phyloP scores from a whole-genome alignment of 768 basidiomycete genomes.

The Trametes gibbosa region DNA sequence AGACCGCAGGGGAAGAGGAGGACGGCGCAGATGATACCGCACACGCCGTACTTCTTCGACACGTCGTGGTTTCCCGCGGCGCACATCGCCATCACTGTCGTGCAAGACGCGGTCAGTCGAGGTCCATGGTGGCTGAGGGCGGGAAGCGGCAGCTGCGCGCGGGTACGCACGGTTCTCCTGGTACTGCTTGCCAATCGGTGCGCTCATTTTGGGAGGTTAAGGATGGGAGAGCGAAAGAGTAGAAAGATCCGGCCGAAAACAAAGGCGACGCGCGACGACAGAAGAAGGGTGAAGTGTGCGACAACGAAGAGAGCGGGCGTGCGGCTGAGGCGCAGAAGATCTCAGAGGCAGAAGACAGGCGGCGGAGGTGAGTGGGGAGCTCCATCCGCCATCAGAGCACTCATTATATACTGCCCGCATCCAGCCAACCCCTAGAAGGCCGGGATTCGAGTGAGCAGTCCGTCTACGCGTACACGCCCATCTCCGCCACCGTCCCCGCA shows the following conservation, averaged over 20 bases:
- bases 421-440: not conserved
- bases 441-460: not conserved
- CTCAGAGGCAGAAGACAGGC: not conserved
- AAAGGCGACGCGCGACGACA: no score
- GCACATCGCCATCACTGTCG: conserved; percentile 26
- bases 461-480: not conserved
- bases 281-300: not conserved
- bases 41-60: conserved; percentile 29
- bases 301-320: not conserved
- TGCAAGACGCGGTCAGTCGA: not conserved
- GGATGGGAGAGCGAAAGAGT: not conserved
- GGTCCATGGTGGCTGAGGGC: not conserved
- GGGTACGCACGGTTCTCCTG: conserved; percentile 8
- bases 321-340: not conserved
- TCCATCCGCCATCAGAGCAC: not conserved
- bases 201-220: conserved; percentile 3
- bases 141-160: not conserved
- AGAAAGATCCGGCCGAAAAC: not conserved
- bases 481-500: not conserved
- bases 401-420: not conserved
- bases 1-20: conserved; percentile 30
- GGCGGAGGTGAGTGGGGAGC: not conserved
- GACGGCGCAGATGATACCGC: conserved; percentile 33
- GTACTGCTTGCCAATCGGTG: not conserved
- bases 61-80: conserved; percentile 32